phyloP scores from a whole-genome alignment of 441 rosid genomes.

The Bocquillonia castaneifolia region DNA sequence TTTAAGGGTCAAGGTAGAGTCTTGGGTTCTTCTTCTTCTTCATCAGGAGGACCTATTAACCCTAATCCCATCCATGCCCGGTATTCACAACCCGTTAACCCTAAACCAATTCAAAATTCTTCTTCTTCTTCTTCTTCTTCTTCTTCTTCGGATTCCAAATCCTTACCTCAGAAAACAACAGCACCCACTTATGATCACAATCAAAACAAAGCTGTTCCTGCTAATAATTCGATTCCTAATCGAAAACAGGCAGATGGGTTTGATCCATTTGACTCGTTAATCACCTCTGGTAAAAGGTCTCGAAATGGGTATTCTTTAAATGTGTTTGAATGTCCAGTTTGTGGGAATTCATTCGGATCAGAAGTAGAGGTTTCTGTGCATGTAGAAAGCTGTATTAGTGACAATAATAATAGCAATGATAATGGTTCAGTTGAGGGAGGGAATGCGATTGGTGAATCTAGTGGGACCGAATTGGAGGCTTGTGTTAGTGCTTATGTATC shows the following conservation, averaged over 20 bases:
- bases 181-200: slow-evolving; percentile 22
- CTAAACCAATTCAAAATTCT: slow-evolving; percentile 29
- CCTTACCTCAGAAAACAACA: slow-evolving; percentile 33
- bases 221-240: slow-evolving; percentile 24
- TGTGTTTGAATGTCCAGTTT: slow-evolving; percentile 71
- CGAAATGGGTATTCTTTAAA: slow-evolving; percentile 63
- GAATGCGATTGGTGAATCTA: slow-evolving; percentile 13
- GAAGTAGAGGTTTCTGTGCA: slow-evolving; percentile 75
- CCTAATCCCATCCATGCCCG: slow-evolving; percentile 47
- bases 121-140: slow-evolving; percentile 23
- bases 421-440: slow-evolving; percentile 21
- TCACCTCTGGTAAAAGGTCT: slow-evolving; percentile 72
- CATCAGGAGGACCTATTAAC: slow-evolving; percentile 47
- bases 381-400: slow-evolving; percentile 59
- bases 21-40: slow-evolving; percentile 66
- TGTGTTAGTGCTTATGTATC: slow-evolving; percentile 53
- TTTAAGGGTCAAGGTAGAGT: slow-evolving; percentile 90
- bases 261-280: slow-evolving; percentile 64
- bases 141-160: slow-evolving; percentile 29
- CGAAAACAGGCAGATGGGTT: slow-evolving; percentile 46
- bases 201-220: slow-evolving; percentile 24
- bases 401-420: background rate
- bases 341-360: slow-evolving; percentile 46
- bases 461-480: slow-evolving; percentile 38
- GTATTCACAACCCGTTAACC: slow-evolving; percentile 30